Percentiles rank a stretch among this genome's conserved stretches.
These are phyloP conservation scores for Bromus sterilis DNA, from an alignment of 176 grass and related monocot species.

Conservation along the genomic window DNA sequence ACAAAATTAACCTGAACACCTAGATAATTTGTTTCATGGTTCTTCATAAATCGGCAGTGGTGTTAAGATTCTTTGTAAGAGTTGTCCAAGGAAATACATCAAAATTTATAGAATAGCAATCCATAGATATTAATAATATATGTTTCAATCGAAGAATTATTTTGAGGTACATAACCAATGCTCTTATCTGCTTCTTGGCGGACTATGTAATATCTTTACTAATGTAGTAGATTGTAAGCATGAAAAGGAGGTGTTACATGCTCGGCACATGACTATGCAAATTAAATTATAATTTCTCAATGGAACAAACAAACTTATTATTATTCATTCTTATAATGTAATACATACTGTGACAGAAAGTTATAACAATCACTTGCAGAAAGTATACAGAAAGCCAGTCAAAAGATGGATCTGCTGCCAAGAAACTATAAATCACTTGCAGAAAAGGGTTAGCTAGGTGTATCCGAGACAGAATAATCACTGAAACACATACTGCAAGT, in stretches of 20 bases:
- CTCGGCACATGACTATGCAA: not conserved
- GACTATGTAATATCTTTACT: not conserved
- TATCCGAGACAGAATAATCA: not conserved
- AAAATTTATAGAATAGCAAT: too few relatives aligned
- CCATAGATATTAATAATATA: constrained; percentile 9
- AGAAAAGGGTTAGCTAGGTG: not conserved
- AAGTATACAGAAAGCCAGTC: too few relatives aligned
- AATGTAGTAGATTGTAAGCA: constrained; percentile 12
- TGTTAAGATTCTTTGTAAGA: too few relatives aligned
- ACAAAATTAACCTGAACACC: constrained; percentile 52
- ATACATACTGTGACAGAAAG: not conserved
- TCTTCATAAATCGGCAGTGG: not conserved
- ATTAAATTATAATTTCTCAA: not conserved
- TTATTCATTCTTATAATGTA: not conserved
- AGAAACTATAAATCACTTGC: not conserved
- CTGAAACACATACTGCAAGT: too few relatives aligned
- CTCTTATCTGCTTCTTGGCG: too few relatives aligned
- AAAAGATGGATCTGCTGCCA: too few relatives aligned
- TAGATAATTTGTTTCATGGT: constrained; percentile 62
- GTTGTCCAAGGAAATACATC: too few relatives aligned
- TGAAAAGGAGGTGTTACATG: too few relatives aligned
- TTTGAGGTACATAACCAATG: too few relatives aligned
- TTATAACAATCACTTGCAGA: too few relatives aligned
- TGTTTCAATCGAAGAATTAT: constrained; percentile 47
- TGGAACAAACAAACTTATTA: too few relatives aligned